Evolutionary conservation across 2,329 filamentous ascomycete genomes (phyloP).

Genomic region (Fulvia fulva): DNA sequence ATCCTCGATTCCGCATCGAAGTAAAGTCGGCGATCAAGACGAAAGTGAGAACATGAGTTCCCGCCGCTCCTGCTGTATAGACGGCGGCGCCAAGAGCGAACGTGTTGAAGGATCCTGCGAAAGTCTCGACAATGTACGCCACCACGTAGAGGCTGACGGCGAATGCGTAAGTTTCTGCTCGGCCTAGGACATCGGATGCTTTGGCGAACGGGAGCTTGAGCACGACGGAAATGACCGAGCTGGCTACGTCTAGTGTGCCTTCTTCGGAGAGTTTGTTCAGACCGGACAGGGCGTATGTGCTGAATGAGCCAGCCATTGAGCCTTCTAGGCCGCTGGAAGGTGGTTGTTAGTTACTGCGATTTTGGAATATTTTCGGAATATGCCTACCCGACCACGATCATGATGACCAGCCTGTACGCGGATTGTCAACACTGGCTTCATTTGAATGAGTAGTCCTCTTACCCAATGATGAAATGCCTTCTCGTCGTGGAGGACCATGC

Average conservation of each 20-base stretch:
- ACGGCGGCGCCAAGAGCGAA: slow-evolving; percentile 39
- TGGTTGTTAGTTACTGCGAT: neutral
- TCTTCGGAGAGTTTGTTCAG: slow-evolving; percentile 37
- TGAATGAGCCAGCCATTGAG: neutral
- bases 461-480: neutral
- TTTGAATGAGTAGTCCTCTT: neutral
- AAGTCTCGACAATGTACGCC: slow-evolving; percentile 39
- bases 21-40: slow-evolving; percentile 43
- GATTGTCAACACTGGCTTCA: neutral
- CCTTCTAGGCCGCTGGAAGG: neutral
- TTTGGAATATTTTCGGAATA: neutral
- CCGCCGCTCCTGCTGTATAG: slow-evolving; percentile 38
- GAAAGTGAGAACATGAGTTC: slow-evolving; percentile 40
- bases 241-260: slow-evolving; percentile 36
- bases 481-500: neutral
- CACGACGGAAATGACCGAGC: slow-evolving; percentile 38
- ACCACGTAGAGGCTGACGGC: slow-evolving; percentile 36
- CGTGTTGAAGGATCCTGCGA: slow-evolving; percentile 33
- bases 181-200: slow-evolving; percentile 41
- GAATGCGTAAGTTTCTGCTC: slow-evolving; percentile 37
- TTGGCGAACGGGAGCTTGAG: slow-evolving; percentile 43
- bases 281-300: slow-evolving; percentile 40
- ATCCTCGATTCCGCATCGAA: slow-evolving; percentile 38
- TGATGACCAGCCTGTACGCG: neutral
- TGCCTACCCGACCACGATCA: neutral